These are phyloP conservation scores for Fusarium sp. DNA, from an alignment of 2,329 filamentous ascomycete species.

Conservation along the genomic window DNA sequence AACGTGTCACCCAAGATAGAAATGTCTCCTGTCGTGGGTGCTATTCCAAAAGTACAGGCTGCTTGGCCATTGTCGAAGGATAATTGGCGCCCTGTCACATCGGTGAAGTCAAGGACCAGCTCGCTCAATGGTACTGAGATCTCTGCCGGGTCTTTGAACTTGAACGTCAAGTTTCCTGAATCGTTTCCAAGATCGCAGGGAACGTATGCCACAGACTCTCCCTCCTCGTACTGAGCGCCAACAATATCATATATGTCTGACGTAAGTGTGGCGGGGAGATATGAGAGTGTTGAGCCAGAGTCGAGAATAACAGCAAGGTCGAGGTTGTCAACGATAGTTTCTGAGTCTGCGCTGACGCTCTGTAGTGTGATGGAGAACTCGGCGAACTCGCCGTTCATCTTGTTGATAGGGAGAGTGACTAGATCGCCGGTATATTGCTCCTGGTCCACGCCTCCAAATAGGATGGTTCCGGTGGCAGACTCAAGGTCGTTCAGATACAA, in stretches of 20 bases:
- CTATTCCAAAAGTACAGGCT: slow-evolving; percentile 75
- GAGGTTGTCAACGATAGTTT: slow-evolving; percentile 56
- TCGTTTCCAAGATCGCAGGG: slow-evolving; percentile 62
- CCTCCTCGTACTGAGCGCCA: slow-evolving; percentile 65
- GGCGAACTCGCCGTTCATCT: slow-evolving; percentile 59
- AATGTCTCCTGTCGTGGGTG: slow-evolving; percentile 64
- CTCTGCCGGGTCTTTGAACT: slow-evolving; percentile 59
- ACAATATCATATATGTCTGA: slow-evolving; percentile 66
- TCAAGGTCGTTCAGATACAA: slow-evolving; percentile 80
- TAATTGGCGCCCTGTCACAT: slow-evolving; percentile 57
- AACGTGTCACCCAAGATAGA: slow-evolving; percentile 79
- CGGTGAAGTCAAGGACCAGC: slow-evolving; percentile 64
- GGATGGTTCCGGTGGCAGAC: slow-evolving; percentile 70
- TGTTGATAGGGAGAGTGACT: slow-evolving; percentile 73
- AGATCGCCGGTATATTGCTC: slow-evolving; percentile 71
- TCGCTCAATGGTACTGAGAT: slow-evolving; percentile 68
- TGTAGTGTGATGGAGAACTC: slow-evolving; percentile 79
- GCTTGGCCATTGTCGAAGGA: slow-evolving; percentile 62
- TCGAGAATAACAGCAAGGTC: slow-evolving; percentile 75
- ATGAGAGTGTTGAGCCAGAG: slow-evolving; percentile 74
- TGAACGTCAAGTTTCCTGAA: slow-evolving; percentile 58
- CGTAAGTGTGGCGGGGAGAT: slow-evolving; percentile 68
- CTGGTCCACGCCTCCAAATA: slow-evolving; percentile 80
- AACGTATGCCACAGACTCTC: slow-evolving; percentile 67
- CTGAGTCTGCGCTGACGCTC: slow-evolving; percentile 57